phyloP scores from a whole-genome alignment of 2,329 filamentous ascomycete genomes.

The Apiospora arundinis region DNA sequence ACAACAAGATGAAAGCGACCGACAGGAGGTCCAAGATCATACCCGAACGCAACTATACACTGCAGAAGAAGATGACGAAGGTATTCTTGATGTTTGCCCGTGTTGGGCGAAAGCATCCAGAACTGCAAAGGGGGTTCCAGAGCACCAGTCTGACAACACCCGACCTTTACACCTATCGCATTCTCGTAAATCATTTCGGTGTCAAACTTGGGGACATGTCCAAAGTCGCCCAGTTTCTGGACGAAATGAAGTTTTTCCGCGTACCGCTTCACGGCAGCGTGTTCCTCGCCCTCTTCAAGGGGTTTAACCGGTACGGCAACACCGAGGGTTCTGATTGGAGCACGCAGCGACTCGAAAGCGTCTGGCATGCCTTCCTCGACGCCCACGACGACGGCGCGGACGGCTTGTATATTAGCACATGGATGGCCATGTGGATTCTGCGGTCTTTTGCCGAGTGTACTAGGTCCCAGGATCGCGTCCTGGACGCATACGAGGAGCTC shows the following conservation, averaged over 20 bases:
- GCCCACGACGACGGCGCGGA: slow-evolving; percentile 55
- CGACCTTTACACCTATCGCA: slow-evolving; percentile 78
- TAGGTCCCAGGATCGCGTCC: slow-evolving; percentile 52
- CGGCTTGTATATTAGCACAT: slow-evolving; percentile 60
- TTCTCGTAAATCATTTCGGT: slow-evolving; percentile 79
- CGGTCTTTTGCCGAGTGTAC: slow-evolving; percentile 68
- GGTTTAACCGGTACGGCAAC: slow-evolving; percentile 78
- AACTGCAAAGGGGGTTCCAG: slow-evolving; percentile 63
- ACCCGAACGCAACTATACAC: slow-evolving; percentile 53
- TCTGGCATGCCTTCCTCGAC: slow-evolving; percentile 69
- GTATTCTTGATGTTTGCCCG: slow-evolving; percentile 64
- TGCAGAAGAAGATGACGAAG: slow-evolving; percentile 57
- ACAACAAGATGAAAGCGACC: slow-evolving; percentile 79
- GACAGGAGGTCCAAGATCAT: slow-evolving; percentile 49
- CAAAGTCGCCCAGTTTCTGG: slow-evolving; percentile 72
- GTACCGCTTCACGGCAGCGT: slow-evolving; percentile 77
- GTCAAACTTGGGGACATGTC: slow-evolving; percentile 72
- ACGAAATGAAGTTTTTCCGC: slow-evolving; percentile 77
- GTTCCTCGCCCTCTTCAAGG: slow-evolving; percentile 82
- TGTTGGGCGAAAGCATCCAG: slow-evolving; percentile 60
- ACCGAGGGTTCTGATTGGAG: slow-evolving; percentile 73
- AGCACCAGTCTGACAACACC: slow-evolving; percentile 70
- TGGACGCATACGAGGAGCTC: slow-evolving; percentile 61
- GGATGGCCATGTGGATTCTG: slow-evolving; percentile 67
- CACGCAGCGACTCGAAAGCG: slow-evolving; percentile 66